Percentiles rank a stretch among this genome's conserved stretches.
Conservation (phyloP, 2,329 filamentous ascomycete genomes). For the Tolypocladium guangdongense region DNA sequence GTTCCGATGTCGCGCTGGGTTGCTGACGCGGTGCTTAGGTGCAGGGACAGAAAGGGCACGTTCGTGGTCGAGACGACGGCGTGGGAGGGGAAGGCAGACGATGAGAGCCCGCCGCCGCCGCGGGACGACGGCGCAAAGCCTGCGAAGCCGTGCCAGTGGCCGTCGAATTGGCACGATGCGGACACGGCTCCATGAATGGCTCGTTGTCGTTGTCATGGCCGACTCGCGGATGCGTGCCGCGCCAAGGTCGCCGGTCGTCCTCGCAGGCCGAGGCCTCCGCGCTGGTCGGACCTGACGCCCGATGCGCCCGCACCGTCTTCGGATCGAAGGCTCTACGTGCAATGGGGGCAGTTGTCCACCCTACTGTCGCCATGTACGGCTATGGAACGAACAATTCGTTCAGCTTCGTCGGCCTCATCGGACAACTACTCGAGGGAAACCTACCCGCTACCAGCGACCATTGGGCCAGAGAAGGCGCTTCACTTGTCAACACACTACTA, state of each 20-base stretch:
- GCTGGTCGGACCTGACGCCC: not conserved
- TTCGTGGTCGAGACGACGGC: conserved; percentile 55
- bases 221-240: too few relatives aligned
- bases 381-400: not conserved
- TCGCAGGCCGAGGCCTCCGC: not conserved
- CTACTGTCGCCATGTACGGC: not conserved
- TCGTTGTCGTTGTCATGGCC: not conserved
- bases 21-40: conserved; percentile 28
- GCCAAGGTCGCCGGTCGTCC: not conserved
- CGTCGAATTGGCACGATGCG: conserved; percentile 22
- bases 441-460: not conserved
- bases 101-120: conserved; percentile 4
- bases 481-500: not conserved
- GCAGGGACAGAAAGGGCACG: conserved; percentile 42
- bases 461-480: too few relatives aligned
- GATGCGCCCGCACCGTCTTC: not conserved
- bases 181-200: conserved; percentile 15
- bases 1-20: not conserved
- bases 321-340: not conserved
- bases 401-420: not conserved
- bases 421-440: not conserved
- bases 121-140: conserved; percentile 8
- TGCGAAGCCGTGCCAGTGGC: conserved; percentile 19
- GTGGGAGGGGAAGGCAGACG: conserved; percentile 38
- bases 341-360: not conserved